Evolutionary conservation across 192 early-diverging fungal species (phyloP), one percentile per base, ranked within the genome.

Genomic region (Coemansia sp.): DNA sequence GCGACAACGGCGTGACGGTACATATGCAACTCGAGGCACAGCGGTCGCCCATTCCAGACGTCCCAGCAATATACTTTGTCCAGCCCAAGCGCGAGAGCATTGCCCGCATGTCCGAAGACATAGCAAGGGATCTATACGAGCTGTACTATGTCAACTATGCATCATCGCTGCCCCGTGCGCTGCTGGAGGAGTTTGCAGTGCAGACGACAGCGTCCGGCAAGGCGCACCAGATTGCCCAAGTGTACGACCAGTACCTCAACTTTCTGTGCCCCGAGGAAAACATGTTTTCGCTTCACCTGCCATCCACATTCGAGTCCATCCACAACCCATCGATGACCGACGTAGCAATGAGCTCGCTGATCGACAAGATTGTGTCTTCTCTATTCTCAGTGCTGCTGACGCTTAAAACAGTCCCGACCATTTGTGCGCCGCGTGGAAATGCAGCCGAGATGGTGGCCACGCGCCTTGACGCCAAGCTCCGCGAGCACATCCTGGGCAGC

Each of bases 161-260:
- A 35, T 92, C 90, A 3, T 84, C 91, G 40, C 77, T 99, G 61
- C 88, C 97, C 8, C 87, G 97, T 23, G 83, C 88, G 2, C 65
- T 99, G 42, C 82, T 99, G 55, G 97, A 99, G 72, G 95, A 98
- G 31, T 85, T 99, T 48, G 96, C 97, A 7, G 77, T 90, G n/a
- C 77, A 84, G n/a, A 88, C 93, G 0, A 87, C 95, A 30, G 76
- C 84, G 3, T 81, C 90, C 28, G 87, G 89, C 63, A 89, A 85
- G n/a, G 84, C 91, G 34, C 83, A 88, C 59, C 85, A 90, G 72
- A 89, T 98, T 28, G 88, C 92, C 7, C 94, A 96, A 77, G 90
- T 90, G 3, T 98, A 93, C 73, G 97, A 99, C 85, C 97, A 98
- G 85, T 95, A 99, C 65, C 75, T 99, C 49, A 93, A 98, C 76